Evolutionary conservation across 495 filamentous ascomycete species (phyloP), one percentile per base, ranked within the genome.

Genomic region (Echria macrotheca): DNA sequence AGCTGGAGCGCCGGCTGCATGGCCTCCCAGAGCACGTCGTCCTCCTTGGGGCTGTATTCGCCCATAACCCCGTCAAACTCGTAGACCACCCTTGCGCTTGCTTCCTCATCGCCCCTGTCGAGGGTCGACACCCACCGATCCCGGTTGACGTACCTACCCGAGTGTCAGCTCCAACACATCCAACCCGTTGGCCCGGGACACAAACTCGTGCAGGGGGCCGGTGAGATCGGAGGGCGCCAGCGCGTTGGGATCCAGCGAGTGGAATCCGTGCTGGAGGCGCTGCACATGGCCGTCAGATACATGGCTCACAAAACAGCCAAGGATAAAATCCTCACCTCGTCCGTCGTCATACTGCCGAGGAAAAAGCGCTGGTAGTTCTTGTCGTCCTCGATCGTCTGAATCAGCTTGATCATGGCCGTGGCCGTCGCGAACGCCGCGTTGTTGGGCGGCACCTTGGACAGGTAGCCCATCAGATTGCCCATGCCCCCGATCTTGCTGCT

Each of bases 1-100:
- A 69, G 47, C 10, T 53, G 48, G 6, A 69, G 31, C 1, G 61
- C 63, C 5, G 68, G 66, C 15, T 65, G 61, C 2, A 70, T n/a
- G 0, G 66, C 68, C 4, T 25, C 11, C 66, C 68, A 69, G 4
- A 70, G 9, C 1, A 19, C 14, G 10, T 67, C 57, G 23, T 69
- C 61, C 1, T 33, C 18, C 38, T 11, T n/a, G n/a, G n/a, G 6
- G 22, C 23, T 1, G 18, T 64, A 60, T 31, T 11, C 17, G 31
- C 14, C 44, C 12, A 50, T 56, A 23, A 37, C 31, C 7, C 66
- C 66, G 22, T 31, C 12, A 12, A 31, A 12, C 28, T 31, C 28
- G 28, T 12, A 31, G 7, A 31, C 28, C 28, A 31, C 28, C 28
- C 12, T 12, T 12, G 28, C 7, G 28, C 12, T 31, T 12, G 28